Evolutionary conservation across 306 rosid genomes (phyloP), one percentile per base, ranked within the genome.

Genomic region (Vigna trinervia): DNA sequence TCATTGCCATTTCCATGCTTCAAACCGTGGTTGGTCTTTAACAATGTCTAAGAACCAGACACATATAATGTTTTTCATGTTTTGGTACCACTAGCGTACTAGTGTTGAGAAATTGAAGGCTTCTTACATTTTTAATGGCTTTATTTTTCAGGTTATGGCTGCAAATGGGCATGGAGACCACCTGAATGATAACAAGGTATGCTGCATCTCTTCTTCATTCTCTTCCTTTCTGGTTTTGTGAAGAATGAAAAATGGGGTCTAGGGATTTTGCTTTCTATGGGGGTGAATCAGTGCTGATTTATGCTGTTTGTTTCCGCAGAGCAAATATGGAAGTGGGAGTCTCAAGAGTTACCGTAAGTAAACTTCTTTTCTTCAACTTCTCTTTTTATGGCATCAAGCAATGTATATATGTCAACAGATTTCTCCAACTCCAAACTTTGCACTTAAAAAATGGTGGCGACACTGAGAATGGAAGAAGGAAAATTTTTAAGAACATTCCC

Each of bases 1-100:
- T 81, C 77, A 69, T 81, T 75, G 84, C 84, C 19, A 69, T 81
- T 51, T 75, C 84, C 77, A 81, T 81, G 84, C 60, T 81, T 69
- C 84, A 81, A 81, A 75, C 84, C 23, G 1, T 69, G 84, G 84
- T 81, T 48, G 8, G 80, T 74, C 23, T 38, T 66, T 59, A 36
- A 48, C 14, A 12, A 75, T 67, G 45, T 58, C 28, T 34, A 36
- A 45, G 12, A 60, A 3, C 36, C 5, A 63, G 2, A 72, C 38
- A 54, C 68, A 34, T 58, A 41, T 22, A 12, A 10, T 17, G 12
- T 65, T 22, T 22, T 47, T 14, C 8, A 22, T 73, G 22, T 4
- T 34, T 26, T 5, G 11, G 10, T 26, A 1, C 6, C 12, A 30
- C 17, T 70, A 50, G 19, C 2, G 1, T 50, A 9, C 17, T 70